phyloP scores from a whole-genome alignment of 2,329 filamentous ascomycete species.

The Xylaria sp. region DNA sequence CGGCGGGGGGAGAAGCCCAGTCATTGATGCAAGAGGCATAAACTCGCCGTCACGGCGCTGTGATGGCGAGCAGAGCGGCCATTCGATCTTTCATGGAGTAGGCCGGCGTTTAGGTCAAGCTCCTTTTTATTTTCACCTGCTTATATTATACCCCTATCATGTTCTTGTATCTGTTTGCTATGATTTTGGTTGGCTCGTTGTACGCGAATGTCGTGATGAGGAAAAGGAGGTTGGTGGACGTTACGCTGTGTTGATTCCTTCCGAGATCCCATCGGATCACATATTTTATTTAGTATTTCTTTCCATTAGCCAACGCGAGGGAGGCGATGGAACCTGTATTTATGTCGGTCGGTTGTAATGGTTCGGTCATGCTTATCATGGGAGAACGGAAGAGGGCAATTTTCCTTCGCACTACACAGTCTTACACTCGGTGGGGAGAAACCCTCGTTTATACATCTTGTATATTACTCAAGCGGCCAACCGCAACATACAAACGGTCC shows the following conservation, averaged over 20 bases:
- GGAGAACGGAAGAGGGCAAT: conserved; percentile 22
- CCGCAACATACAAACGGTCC: conserved; percentile 12
- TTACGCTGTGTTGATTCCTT: conserved; percentile 39
- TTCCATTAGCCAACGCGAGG: conserved; percentile 18
- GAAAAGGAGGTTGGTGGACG: conserved; percentile 44
- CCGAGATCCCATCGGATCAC: conserved; percentile 38
- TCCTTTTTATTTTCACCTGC: conserved; percentile 48
- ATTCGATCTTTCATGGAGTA: conserved; percentile 46
- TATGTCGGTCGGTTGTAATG: conserved; percentile 28
- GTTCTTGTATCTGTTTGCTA: conserved; percentile 53
- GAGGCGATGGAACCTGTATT: conserved; percentile 34
- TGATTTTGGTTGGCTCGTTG: conserved; percentile 44
- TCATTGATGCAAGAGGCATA: conserved; percentile 45
- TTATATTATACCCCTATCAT: conserved; percentile 54
- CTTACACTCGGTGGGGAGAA: conserved; percentile 32
- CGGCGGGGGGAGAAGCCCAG: conserved; percentile 41
- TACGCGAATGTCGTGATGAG: conserved; percentile 48
- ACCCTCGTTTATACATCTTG: conserved; percentile 35
- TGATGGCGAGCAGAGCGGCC: conserved; percentile 43
- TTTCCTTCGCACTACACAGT: conserved; percentile 29
- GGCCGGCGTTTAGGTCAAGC: conserved; percentile 48
- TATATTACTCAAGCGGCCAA: conserved; percentile 39
- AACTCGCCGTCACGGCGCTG: conserved; percentile 39
- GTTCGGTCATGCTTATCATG: conserved; percentile 23
- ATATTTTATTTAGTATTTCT: conserved; percentile 41